Conservation (phyloP, 2,329 filamentous ascomycete species). For the Hypoxylon sp. region DNA sequence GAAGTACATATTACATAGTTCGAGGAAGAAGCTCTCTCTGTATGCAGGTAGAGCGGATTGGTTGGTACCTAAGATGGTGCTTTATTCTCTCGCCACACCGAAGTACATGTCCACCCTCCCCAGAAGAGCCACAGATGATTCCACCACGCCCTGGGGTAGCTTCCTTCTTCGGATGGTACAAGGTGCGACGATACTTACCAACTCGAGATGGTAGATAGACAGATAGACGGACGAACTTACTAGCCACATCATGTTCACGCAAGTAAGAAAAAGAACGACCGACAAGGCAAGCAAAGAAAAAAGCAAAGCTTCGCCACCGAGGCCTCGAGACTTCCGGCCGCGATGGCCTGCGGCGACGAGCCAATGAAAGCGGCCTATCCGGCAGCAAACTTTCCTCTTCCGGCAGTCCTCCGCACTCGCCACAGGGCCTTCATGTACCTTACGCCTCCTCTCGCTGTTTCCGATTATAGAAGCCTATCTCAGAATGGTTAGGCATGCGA, state of each 20-base stretch:
- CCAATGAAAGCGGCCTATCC: conserved; percentile 40
- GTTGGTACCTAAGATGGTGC: no score
- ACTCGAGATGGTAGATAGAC: no score
- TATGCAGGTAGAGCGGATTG: no score
- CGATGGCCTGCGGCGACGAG: conserved; percentile 15
- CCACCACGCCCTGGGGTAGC: conserved; percentile 40
- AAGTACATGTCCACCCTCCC: no score
- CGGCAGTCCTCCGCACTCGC: conserved; percentile 40
- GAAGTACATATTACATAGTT: no score
- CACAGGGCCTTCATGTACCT: conserved; percentile 37
- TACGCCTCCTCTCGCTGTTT: no score
- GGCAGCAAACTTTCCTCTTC: conserved; percentile 41
- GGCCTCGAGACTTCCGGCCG: conserved; percentile 31
- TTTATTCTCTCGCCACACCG: no score
- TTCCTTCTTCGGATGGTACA: conserved; percentile 31
- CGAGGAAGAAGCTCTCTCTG: no score
- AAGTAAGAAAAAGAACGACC: conserved; percentile 8
- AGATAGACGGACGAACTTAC: conserved; percentile 8
- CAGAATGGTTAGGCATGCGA: no score
- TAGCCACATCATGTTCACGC: conserved; percentile 36
- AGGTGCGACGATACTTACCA: conserved; percentile 28
- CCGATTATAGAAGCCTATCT: no score
- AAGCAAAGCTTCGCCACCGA: conserved; percentile 27
- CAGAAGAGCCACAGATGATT: conserved; percentile 40
- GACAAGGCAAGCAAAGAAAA: not conserved